These are phyloP conservation scores for Ustilago sp. DNA, from an alignment of 1,284 basidiomycete genomes.

Conservation along the genomic window DNA sequence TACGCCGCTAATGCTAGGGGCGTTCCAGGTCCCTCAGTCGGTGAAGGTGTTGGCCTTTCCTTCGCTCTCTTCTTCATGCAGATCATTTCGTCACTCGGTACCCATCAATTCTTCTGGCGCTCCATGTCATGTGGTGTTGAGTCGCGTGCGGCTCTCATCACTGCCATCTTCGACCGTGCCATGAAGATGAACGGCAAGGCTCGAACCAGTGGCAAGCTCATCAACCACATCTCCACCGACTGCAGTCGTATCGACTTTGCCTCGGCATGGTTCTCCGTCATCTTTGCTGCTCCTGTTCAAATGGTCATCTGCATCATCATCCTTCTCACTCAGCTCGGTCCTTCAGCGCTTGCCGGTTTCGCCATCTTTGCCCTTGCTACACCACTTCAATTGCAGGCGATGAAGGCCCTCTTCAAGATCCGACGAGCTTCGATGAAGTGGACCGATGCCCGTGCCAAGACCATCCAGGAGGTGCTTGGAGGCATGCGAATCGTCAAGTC, in stretches of 20 bases:
- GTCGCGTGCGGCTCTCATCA: constrained; percentile 85
- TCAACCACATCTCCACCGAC: constrained; percentile 94
- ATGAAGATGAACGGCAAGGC: constrained; percentile 83
- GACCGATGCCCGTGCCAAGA: constrained; percentile 78
- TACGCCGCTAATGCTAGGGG: constrained; percentile 36
- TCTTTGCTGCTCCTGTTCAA: constrained; percentile 77
- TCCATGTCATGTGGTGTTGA: constrained; percentile 74
- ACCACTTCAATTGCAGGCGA: constrained; percentile 78
- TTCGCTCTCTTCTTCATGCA: constrained; percentile 77
- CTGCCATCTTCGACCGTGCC: constrained; percentile 85
- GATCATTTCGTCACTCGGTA: constrained; percentile 77
- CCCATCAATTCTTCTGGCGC: constrained; percentile 83
- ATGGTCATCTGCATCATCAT: constrained; percentile 72
- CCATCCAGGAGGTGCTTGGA: constrained; percentile 66
- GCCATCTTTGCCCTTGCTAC: constrained; percentile 77
- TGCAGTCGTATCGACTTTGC: constrained; percentile 91
- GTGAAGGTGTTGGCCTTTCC: constrained; percentile 61
- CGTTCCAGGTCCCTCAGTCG: constrained; percentile 41
- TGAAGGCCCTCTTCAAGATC: constrained; percentile 80
- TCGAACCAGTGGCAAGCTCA: constrained; percentile 84
- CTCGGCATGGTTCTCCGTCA: constrained; percentile 81
- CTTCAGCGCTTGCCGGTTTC: constrained; percentile 84
- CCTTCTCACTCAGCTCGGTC: constrained; percentile 81
- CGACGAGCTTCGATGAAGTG: constrained; percentile 85
- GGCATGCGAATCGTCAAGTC: constrained; percentile 69